Evolutionary conservation across 2,329 filamentous ascomycete species (phyloP), one percentile per base, ranked within the genome.

Genomic region (Fusarium ramigenum): DNA sequence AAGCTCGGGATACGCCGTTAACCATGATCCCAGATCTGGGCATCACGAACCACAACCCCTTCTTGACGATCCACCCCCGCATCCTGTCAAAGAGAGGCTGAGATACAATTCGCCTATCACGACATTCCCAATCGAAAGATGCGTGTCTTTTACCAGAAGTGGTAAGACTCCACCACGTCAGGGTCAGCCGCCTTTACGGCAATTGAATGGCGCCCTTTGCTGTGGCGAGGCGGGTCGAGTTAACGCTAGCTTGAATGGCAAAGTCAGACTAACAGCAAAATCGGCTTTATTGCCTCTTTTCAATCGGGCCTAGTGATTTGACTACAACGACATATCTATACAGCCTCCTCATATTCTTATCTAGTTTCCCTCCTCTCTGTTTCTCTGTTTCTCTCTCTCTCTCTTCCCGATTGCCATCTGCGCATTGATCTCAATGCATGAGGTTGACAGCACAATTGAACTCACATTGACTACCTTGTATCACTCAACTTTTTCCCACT

Each of bases 51-150:
- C 69, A 66, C 58, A 63, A 44, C 44, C 42, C 42, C 53, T 56
- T 43, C 54, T 66, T 42, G 58, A 63, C 52, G 75, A 70, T 77
- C 75, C 73, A 76, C 75, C 75, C 75, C 75, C 75, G 69, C 75
- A 74, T 69, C 67, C 42, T 37, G 40, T 56, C 58, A 46, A 54
- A 40, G 34, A 40, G 52, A 58, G 65, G 50, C 46, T 39, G 65
- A 74, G 70, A 59, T 65, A 40, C 47, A 61, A 37, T 30, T 25
- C 42, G 36, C 70, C 57, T 54, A 66, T 62, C 54, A 69, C 49
- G 60, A 59, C 43, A 42, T 47, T 36, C 36, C 40, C 39, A 42
- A 60, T 54, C 58, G 32, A 65, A 70, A 65, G 43, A 59, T 69
- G 66, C 52, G 57, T 36, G 52, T 65, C 66, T 69, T 69, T 69